phyloP scores from a whole-genome alignment of 768 basidiomycete genomes.

The Pluteus cervinus region DNA sequence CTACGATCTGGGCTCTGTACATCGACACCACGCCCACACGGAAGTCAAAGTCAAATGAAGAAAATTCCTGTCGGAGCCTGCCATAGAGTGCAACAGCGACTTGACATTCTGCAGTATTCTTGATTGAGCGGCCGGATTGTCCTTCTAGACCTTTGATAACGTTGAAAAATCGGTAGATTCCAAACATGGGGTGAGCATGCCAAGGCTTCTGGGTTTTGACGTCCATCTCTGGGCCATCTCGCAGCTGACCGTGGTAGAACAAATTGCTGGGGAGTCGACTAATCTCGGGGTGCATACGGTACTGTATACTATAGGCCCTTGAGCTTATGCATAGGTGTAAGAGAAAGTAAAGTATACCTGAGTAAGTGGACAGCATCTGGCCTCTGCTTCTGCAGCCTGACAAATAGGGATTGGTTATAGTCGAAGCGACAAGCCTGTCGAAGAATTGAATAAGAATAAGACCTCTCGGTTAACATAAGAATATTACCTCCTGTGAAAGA shows the following conservation, averaged over 20 bases:
- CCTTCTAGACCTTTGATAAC: constrained; percentile 67
- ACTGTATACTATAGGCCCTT: constrained; percentile 72
- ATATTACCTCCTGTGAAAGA: constrained; percentile 37
- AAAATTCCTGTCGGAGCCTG: constrained; percentile 61
- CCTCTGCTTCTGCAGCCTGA: constrained; percentile 75
- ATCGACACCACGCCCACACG: constrained; percentile 74
- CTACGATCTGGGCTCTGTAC: constrained; percentile 86
- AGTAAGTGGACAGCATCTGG: constrained; percentile 87
- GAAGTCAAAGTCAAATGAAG: constrained; percentile 34
- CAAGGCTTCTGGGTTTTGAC: constrained; percentile 77
- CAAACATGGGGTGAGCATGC: constrained; percentile 75
- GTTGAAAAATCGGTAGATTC: constrained; percentile 88
- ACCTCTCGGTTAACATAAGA: not conserved
- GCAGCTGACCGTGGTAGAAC: constrained; percentile 77
- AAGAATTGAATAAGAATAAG: constrained; percentile 4
- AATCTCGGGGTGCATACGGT: constrained; percentile 98
- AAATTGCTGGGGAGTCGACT: constrained; percentile 81
- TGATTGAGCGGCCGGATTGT: constrained; percentile 58
- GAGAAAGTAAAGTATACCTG: constrained; percentile 44
- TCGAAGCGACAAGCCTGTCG: constrained; percentile 56
- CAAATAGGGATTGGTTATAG: constrained; percentile 92
- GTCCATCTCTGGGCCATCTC: constrained; percentile 88
- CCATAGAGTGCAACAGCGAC: constrained; percentile 75
- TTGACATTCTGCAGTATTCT: constrained; percentile 69
- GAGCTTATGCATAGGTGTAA: constrained; percentile 1